Conservation (phyloP, 1,139 yeast genomes). For the Diutina catenulata region DNA sequence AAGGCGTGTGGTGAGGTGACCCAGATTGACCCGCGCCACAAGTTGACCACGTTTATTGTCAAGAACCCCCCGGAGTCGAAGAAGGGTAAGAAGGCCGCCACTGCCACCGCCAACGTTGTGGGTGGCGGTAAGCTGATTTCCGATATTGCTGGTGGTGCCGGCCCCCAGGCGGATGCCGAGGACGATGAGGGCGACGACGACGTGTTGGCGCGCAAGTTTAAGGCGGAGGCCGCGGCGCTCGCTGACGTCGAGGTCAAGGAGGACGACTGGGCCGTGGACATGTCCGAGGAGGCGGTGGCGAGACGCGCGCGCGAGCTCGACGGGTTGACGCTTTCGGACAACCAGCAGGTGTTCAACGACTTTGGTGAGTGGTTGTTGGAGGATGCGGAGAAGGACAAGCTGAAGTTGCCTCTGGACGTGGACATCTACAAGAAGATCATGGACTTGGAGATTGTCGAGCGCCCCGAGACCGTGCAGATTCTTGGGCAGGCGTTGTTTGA, state of each 20-base stretch:
- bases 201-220: slow-evolving; percentile 65
- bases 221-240: slow-evolving; percentile 44
- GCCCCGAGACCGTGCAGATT: slow-evolving; percentile 77
- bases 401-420: slow-evolving; percentile 64
- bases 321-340: slow-evolving; percentile 34
- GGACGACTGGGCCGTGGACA: slow-evolving; percentile 97
- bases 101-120: slow-evolving; percentile 84
- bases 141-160: slow-evolving; percentile 48
- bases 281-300: slow-evolving; percentile 93
- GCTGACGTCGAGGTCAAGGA: slow-evolving; percentile 54
- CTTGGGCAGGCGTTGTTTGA: slow-evolving; percentile 85
- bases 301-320: slow-evolving; percentile 86
- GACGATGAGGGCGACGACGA: slow-evolving; percentile 46
- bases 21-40: slow-evolving; percentile 74
- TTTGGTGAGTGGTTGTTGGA: slow-evolving; percentile 82
- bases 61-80: slow-evolving; percentile 71
- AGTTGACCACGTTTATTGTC: slow-evolving; percentile 72
- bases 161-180: slow-evolving; percentile 15
- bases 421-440: slow-evolving; percentile 86
- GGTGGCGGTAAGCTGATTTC: slow-evolving; percentile 79
- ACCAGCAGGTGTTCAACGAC: slow-evolving; percentile 45
- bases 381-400: slow-evolving; percentile 42
- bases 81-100: slow-evolving; percentile 60
- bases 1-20: slow-evolving; percentile 97
- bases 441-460: slow-evolving; percentile 62